Percentiles rank a stretch among this genome's conserved stretches.
Evolutionary conservation across 2,329 filamentous ascomycete genomes (phyloP).

Genomic region (Diaporthe sp.): DNA sequence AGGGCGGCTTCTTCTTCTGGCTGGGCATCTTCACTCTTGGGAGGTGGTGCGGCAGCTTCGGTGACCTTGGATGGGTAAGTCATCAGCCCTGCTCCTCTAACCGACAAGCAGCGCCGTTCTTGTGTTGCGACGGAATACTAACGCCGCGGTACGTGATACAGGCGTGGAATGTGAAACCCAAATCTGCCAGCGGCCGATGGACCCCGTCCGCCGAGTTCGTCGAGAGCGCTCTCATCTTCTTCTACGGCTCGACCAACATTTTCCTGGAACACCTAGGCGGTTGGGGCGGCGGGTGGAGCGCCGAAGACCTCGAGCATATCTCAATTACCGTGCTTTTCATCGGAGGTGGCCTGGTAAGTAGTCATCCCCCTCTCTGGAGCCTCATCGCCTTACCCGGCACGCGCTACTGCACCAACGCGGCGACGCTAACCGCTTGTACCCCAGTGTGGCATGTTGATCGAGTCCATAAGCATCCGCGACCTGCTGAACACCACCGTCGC

Average conservation of each 20-base stretch:
- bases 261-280: conserved; percentile 89
- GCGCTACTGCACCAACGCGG: conserved; percentile 26
- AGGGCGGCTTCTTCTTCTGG: conserved; percentile 95
- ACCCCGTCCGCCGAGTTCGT: conserved; percentile 87
- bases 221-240: conserved; percentile 89
- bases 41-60: conserved; percentile 90
- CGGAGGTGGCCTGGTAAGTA: conserved; percentile 83
- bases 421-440: conserved; percentile 35
- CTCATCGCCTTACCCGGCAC: not conserved
- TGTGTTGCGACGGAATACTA: conserved; percentile 23
- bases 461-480: conserved; percentile 76
- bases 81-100: not conserved
- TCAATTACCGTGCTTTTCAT: conserved; percentile 95
- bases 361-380: not conserved
- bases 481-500: conserved; percentile 68
- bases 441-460: conserved; percentile 84
- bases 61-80: conserved; percentile 84
- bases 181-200: conserved; percentile 65
- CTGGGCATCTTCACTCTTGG: conserved; percentile 88
- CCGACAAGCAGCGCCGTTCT: not conserved
- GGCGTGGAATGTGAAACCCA: conserved; percentile 89
- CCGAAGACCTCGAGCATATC: conserved; percentile 88
- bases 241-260: conserved; percentile 90
- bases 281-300: conserved; percentile 76
- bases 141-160: conserved; percentile 39